phyloP scores from a whole-genome alignment of 306 rosid genomes.

The Rosa persica region DNA sequence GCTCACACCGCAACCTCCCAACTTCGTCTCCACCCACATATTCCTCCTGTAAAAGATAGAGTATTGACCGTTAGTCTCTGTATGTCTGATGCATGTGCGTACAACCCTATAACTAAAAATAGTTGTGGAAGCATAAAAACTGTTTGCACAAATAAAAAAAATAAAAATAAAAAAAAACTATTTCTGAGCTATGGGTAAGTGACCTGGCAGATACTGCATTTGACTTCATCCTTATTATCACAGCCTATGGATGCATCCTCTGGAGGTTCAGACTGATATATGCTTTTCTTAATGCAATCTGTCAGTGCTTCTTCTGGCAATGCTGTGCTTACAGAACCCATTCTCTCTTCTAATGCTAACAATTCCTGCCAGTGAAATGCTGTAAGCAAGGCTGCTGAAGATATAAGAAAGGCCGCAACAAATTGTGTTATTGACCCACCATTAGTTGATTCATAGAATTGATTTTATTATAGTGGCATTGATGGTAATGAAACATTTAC shows the following conservation, averaged over 20 bases:
- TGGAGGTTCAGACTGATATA: conserved; percentile 43
- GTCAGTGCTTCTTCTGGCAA: conserved; percentile 72
- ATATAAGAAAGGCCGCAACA: background rate
- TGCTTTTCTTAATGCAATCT: conserved; percentile 61
- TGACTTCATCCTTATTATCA: conserved; percentile 52
- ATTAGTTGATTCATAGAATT: background rate
- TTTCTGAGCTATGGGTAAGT: conserved; percentile 5
- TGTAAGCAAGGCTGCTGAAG: conserved; percentile 4
- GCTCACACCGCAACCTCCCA: conserved; percentile 74
- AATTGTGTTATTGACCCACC: background rate
- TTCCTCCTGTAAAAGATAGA: conserved; percentile 61
- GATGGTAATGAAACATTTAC: background rate
- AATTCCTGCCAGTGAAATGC: conserved; percentile 59
- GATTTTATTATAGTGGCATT: background rate
- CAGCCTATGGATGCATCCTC: conserved; percentile 36
- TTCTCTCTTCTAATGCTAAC: conserved; percentile 89
- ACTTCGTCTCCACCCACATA: conserved; percentile 68
- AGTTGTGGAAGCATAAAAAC: background rate
- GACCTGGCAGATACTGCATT: conserved; percentile 97
- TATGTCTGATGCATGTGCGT: background rate
- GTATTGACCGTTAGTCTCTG: conserved; percentile 1
- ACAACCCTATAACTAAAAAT: background rate
- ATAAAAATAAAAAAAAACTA: too few species aligned
- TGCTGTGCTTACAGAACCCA: conserved; percentile 98
- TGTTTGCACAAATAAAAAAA: background rate